These are phyloP conservation scores for Ustilago bromivora DNA, from an alignment of 1,284 basidiomycete genomes.

Conservation along the genomic window DNA sequence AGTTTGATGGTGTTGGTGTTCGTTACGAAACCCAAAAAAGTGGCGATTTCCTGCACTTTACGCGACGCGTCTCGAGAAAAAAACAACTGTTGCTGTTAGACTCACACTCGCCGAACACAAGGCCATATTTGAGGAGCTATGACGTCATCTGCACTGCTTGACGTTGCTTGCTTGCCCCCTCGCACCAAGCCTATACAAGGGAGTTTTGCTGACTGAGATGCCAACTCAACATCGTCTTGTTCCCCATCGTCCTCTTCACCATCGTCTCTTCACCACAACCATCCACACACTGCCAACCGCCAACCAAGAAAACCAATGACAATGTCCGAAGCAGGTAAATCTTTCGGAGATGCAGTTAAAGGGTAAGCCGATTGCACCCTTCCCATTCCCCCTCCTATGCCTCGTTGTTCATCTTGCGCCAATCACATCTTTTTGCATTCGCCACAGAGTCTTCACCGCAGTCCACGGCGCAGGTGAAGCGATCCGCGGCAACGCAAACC, in stretches of 20 bases:
- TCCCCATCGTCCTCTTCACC: neutral
- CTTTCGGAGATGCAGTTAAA: constrained; percentile 53
- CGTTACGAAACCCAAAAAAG: neutral
- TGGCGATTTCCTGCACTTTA: constrained; percentile 11
- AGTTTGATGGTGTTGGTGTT: neutral
- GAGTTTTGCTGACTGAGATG: too few relatives aligned
- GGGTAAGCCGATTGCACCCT: constrained; percentile 43
- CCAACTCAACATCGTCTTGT: neutral
- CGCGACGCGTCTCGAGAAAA: constrained; percentile 20
- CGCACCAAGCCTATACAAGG: too few relatives aligned
- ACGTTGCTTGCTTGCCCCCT: neutral
- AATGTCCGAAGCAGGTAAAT: constrained; percentile 36
- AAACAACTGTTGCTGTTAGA: constrained; percentile 14
- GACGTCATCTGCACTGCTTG: constrained; percentile 21
- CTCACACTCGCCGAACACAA: neutral
- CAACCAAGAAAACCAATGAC: neutral
- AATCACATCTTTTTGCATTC: neutral
- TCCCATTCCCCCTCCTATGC: neutral
- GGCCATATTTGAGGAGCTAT: neutral
- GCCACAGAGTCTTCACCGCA: constrained; percentile 43
- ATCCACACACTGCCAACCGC: neutral
- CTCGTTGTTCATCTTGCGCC: neutral
- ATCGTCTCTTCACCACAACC: neutral
- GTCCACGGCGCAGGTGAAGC: constrained; percentile 56
- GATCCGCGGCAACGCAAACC: constrained; percentile 60